Conservation (phyloP, 2,329 filamentous ascomycete species). For the Grosmannia penicillata region DNA sequence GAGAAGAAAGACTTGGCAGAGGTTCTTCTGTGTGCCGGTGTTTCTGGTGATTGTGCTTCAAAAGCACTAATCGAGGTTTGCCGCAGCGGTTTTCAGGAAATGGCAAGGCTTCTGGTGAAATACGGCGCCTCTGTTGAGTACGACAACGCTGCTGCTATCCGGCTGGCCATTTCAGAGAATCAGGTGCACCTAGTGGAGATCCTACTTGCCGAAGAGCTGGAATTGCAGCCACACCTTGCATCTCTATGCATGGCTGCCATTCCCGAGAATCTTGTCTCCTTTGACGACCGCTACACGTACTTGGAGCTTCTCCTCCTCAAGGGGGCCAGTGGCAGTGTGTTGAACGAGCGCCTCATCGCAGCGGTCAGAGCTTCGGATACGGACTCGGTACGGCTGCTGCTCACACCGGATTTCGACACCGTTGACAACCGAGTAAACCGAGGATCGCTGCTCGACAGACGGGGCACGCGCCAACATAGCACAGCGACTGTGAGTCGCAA, state of each 20-base stretch:
- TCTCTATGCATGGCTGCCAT: slow-evolving; percentile 35
- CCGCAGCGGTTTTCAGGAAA: slow-evolving; percentile 34
- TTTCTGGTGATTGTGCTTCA: slow-evolving; percentile 33
- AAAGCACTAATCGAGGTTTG: slow-evolving; percentile 33
- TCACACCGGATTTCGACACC: slow-evolving; percentile 29
- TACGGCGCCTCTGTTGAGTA: slow-evolving; percentile 41
- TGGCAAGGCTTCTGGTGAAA: slow-evolving; percentile 36
- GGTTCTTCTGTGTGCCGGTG: slow-evolving; percentile 42
- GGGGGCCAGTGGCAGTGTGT: slow-evolving; percentile 30
- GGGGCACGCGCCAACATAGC: slow-evolving; percentile 23
- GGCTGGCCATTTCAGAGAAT: slow-evolving; percentile 30
- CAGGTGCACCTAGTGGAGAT: slow-evolving; percentile 31
- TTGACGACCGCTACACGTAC: slow-evolving; percentile 28
- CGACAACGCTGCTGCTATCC: slow-evolving; percentile 32
- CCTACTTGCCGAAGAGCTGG: slow-evolving; percentile 28
- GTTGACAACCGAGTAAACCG: slow-evolving; percentile 2
- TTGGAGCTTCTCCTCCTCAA: slow-evolving; percentile 32
- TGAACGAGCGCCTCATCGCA: slow-evolving; percentile 36
- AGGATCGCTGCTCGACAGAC: neutral
- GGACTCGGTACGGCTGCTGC: slow-evolving; percentile 30
- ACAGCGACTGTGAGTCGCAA: slow-evolving; percentile 38
- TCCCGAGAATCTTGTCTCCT: slow-evolving; percentile 31
- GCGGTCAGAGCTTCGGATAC: slow-evolving; percentile 32
- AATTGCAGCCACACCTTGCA: slow-evolving; percentile 27
- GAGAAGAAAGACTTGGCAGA: slow-evolving; percentile 38